Evolutionary conservation across 768 basidiomycete genomes (phyloP).

Genomic region (Trametes sanguinea): DNA sequence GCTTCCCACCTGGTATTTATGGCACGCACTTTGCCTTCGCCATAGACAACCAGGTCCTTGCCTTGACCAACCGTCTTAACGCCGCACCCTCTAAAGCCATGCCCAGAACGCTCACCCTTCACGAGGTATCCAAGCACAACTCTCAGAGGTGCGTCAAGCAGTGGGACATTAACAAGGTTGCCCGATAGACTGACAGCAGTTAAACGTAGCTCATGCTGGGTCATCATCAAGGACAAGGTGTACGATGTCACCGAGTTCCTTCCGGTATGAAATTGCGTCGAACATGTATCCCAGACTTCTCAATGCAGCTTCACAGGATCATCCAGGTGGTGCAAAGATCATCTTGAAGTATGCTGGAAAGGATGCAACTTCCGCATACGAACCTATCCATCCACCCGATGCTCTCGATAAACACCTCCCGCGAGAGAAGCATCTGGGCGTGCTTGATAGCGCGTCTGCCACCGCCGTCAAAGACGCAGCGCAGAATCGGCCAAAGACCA

Average conservation of each 20-base stretch:
- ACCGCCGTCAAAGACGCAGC: constrained; percentile 60
- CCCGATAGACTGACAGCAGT: background rate
- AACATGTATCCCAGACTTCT: background rate
- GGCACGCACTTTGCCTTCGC: background rate
- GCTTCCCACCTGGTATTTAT: constrained; percentile 16
- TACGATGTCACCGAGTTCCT: constrained; percentile 87
- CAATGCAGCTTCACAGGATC: constrained; percentile 49
- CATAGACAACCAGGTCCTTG: background rate
- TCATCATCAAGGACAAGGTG: constrained; percentile 77
- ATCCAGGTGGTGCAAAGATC: constrained; percentile 81
- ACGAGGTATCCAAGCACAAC: constrained; percentile 64
- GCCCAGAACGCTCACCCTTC: constrained; percentile 46
- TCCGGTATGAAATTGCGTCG: constrained; percentile 41
- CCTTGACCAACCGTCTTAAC: background rate
- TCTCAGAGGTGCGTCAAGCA: constrained; percentile 43
- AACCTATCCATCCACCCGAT: constrained; percentile 85
- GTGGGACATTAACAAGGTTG: background rate
- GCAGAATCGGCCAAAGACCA: constrained; percentile 46
- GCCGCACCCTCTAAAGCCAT: constrained; percentile 10
- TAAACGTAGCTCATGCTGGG: constrained; percentile 73
- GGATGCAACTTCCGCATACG: constrained; percentile 77
- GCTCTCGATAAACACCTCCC: constrained; percentile 74
- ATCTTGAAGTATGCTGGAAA: constrained; percentile 83
- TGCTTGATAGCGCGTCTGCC: constrained; percentile 51
- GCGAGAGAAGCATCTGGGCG: constrained; percentile 70